phyloP scores from a whole-genome alignment of 305 asterid genomes.

The Ilex paraguariensis region DNA sequence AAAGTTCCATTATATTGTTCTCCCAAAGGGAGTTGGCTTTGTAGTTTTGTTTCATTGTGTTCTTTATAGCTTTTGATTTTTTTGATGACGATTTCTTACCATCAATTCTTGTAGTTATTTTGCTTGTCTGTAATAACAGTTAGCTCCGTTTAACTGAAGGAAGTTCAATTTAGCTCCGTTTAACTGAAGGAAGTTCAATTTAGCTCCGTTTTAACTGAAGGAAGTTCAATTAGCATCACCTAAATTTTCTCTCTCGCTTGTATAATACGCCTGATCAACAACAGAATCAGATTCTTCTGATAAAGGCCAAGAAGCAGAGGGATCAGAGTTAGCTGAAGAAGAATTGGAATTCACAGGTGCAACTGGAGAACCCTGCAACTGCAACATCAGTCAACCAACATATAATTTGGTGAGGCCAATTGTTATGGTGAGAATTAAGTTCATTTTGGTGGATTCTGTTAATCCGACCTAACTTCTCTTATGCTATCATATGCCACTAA shows the following conservation, averaged over 20 bases:
- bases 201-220: neutral
- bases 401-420: neutral
- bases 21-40: too few relatives aligned
- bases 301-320: conserved; percentile 30
- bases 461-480: too few relatives aligned
- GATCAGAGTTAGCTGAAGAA: conserved; percentile 30
- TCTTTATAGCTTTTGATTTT: too few relatives aligned
- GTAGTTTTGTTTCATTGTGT: too few relatives aligned
- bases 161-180: neutral
- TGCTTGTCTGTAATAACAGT: too few relatives aligned
- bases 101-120: too few relatives aligned
- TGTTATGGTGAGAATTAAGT: neutral
- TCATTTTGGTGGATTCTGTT: neutral
- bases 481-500: too few relatives aligned
- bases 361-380: conserved; percentile 63
- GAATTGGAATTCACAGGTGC: conserved; percentile 54
- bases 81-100: too few relatives aligned
- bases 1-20: too few relatives aligned
- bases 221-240: conserved; percentile 25
- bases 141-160: too few relatives aligned
- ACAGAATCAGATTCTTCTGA: conserved; percentile 46
- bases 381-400: conserved; percentile 19
- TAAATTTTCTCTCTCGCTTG: conserved; percentile 22
- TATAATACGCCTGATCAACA: conserved; percentile 24
- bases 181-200: neutral